phyloP scores from a whole-genome alignment of 2,329 filamentous ascomycete genomes.

The Talaromyces amestolkiae region DNA sequence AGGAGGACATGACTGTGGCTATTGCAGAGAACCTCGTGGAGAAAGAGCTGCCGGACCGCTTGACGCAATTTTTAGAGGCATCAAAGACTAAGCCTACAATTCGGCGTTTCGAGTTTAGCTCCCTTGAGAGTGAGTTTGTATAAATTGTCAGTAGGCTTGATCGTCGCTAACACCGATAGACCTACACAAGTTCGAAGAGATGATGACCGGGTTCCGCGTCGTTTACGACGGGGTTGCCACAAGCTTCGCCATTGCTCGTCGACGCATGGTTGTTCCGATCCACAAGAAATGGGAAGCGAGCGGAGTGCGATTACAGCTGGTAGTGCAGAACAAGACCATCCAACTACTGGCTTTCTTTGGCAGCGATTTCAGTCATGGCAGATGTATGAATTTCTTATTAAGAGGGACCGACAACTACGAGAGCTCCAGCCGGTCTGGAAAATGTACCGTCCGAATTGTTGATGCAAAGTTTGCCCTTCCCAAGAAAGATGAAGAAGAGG shows the following conservation, averaged over 20 bases:
- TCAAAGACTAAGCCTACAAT: slow-evolving; percentile 62
- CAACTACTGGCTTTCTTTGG: slow-evolving; percentile 80
- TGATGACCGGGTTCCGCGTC: slow-evolving; percentile 76
- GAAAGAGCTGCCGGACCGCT: slow-evolving; percentile 60
- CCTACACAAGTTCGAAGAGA: slow-evolving; percentile 74
- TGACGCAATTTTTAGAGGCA: slow-evolving; percentile 62
- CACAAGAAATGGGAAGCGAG: slow-evolving; percentile 91
- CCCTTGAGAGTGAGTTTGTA: slow-evolving; percentile 42
- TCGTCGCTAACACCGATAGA: slow-evolving; percentile 42
- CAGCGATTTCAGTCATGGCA: slow-evolving; percentile 79
- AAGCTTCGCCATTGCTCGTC: slow-evolving; percentile 76
- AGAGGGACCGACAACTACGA: slow-evolving; percentile 84
- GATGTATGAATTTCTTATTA: slow-evolving; percentile 84
- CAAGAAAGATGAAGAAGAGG: slow-evolving; percentile 49
- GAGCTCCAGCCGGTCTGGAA: slow-evolving; percentile 60
- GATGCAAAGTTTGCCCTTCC: slow-evolving; percentile 90
- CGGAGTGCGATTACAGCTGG: slow-evolving; percentile 75
- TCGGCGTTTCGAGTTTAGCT: slow-evolving; percentile 68
- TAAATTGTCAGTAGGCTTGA: too few species aligned
- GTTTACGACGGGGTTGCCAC: slow-evolving; percentile 68
- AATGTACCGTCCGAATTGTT: slow-evolving; percentile 72
- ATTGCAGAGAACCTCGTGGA: slow-evolving; percentile 66
- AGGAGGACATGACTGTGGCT: slow-evolving; percentile 73
- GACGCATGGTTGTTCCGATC: slow-evolving; percentile 85
- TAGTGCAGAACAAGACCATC: slow-evolving; percentile 70